phyloP scores from a whole-genome alignment of 169 alveolate genomes.

The Eimeria falciformis region DNA sequence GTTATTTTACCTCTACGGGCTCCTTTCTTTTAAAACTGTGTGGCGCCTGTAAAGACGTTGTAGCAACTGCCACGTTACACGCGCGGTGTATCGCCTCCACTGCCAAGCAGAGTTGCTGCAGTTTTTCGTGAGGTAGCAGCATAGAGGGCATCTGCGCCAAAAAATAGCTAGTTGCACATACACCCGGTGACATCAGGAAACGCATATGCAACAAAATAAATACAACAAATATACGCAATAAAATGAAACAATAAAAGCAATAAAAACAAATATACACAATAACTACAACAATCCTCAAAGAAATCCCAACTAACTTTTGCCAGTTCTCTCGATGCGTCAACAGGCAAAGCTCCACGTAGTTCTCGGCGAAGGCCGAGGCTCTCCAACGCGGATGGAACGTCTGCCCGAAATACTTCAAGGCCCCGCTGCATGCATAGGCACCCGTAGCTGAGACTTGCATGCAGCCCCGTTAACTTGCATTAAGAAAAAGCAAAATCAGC shows the following conservation, averaged over 20 bases:
- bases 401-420: background rate
- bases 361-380: slow-evolving; percentile 34
- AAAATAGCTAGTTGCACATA: background rate
- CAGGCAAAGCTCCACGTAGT: slow-evolving; percentile 2
- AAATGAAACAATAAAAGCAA: too few relatives aligned
- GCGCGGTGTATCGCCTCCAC: slow-evolving; percentile 60
- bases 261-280: too few relatives aligned
- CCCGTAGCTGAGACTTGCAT: background rate
- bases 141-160: slow-evolving; percentile 36
- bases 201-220: too few relatives aligned
- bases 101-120: slow-evolving; percentile 38
- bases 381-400: background rate
- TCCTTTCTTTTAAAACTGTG: background rate
- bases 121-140: slow-evolving; percentile 52
- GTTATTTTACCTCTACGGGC: slow-evolving; percentile 8
- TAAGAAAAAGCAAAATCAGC: too few relatives aligned
- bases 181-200: too few relatives aligned
- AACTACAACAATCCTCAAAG: too few relatives aligned
- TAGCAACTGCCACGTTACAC: slow-evolving; percentile 41
- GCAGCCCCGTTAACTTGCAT: too few relatives aligned
- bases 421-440: slow-evolving; percentile 34
- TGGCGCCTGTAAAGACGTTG: background rate
- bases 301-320: slow-evolving; percentile 15
- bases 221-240: too few relatives aligned
- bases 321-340: slow-evolving; percentile 26